Conservation (phyloP, 495 filamentous ascomycete species). For the Neurospora tetrasperma region DNA sequence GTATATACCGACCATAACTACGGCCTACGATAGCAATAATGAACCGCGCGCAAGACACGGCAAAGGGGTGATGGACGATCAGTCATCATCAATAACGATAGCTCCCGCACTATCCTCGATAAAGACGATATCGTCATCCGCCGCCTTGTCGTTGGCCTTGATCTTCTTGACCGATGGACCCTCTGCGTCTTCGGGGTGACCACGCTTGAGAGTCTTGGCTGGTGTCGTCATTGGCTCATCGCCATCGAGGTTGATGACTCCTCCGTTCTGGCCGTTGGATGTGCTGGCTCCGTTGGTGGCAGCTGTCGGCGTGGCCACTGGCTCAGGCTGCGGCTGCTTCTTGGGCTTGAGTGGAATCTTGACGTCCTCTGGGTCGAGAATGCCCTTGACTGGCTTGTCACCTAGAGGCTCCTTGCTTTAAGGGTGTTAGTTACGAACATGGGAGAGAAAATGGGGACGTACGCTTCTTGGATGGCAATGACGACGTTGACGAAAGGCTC, state of each 20-base stretch:
- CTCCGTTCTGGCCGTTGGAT: constrained; percentile 15
- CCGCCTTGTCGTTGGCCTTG: constrained; percentile 22
- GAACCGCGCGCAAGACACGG: neutral
- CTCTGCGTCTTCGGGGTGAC: constrained; percentile 21
- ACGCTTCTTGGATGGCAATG: constrained; percentile 48
- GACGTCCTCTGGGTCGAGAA: constrained; percentile 14
- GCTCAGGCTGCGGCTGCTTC: constrained; percentile 21
- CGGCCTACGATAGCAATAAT: neutral
- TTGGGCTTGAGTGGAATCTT: constrained; percentile 40
- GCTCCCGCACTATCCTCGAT: constrained; percentile 49
- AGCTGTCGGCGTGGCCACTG: neutral
- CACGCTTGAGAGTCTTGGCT: constrained; percentile 21
- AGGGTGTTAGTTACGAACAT: constrained; percentile 4
- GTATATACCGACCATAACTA: neutral
- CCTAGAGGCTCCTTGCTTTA: constrained; percentile 24
- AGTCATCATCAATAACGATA: constrained; percentile 55
- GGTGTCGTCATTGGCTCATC: constrained; percentile 16
- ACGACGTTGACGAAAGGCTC: constrained; percentile 73
- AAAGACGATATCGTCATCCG: constrained; percentile 37
- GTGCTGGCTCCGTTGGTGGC: constrained; percentile 16
- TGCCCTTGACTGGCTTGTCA: constrained; percentile 31
- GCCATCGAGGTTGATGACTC: neutral
- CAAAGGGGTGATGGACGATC: neutral
- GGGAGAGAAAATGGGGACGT: constrained; percentile 12
- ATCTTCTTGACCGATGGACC: constrained; percentile 29